phyloP scores from a whole-genome alignment of 129 eudicot species.

The Pittosporum tobira region DNA sequence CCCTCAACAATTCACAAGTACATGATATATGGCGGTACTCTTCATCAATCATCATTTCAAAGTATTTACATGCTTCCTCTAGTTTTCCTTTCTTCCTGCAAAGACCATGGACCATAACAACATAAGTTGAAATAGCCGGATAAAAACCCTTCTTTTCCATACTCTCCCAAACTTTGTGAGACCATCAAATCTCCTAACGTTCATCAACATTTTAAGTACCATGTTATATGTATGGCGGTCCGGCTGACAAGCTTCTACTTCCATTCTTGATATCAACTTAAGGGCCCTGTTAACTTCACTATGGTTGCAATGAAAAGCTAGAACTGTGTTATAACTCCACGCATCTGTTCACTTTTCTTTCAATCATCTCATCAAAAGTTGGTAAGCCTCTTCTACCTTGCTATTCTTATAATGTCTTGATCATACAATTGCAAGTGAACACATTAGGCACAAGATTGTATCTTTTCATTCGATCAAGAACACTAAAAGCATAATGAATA shows the following conservation, averaged over 20 bases:
- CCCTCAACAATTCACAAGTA: slow-evolving; percentile 71
- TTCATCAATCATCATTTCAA: slow-evolving; percentile 91
- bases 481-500: slow-evolving; percentile 54
- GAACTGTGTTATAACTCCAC: slow-evolving; percentile 77
- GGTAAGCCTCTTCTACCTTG: slow-evolving; percentile 62
- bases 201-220: slow-evolving; percentile 79
- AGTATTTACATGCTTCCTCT: slow-evolving; percentile 72
- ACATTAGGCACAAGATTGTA: slow-evolving; percentile 68
- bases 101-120: slow-evolving; percentile 88
- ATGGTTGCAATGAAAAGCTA: slow-evolving; percentile 62
- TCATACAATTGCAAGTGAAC: slow-evolving; percentile 57
- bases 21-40: slow-evolving; percentile 75
- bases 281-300: slow-evolving; percentile 71
- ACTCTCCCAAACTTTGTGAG: slow-evolving; percentile 51
- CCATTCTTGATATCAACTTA: slow-evolving; percentile 59
- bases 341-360: slow-evolving; percentile 44
- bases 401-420: slow-evolving; percentile 50
- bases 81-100: slow-evolving; percentile 73
- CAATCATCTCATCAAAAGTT: slow-evolving; percentile 66
- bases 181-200: slow-evolving; percentile 67
- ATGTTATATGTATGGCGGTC: slow-evolving; percentile 79
- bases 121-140: slow-evolving; percentile 72
- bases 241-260: slow-evolving; percentile 39
- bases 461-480: slow-evolving; percentile 73
- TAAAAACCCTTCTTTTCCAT: slow-evolving; percentile 63